Conservation (phyloP, 306 rosid species). For the Quercus aquifolioides region DNA sequence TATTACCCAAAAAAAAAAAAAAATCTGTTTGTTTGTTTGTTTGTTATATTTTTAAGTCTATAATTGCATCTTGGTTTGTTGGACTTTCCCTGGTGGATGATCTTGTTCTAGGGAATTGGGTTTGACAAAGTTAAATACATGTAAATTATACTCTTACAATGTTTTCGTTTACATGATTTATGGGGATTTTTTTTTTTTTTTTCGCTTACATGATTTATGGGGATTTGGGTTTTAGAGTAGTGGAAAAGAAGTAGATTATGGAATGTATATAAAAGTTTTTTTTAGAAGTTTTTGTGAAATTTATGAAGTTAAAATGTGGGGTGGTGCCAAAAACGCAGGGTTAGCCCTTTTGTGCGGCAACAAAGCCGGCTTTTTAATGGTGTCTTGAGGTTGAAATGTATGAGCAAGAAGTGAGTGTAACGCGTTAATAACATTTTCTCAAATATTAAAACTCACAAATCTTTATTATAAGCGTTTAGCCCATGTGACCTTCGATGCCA, state of each 20-base stretch:
- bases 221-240: neutral
- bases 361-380: constrained; percentile 49
- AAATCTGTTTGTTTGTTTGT: neutral
- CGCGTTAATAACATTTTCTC: constrained; percentile 34
- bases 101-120: constrained; percentile 6
- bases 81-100: neutral
- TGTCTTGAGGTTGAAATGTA: constrained; percentile 38
- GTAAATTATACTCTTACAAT: constrained; percentile 4
- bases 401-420: constrained; percentile 28
- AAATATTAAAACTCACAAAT: neutral
- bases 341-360: constrained; percentile 53
- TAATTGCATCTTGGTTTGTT: constrained; percentile 7
- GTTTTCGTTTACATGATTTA: neutral
- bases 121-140: constrained; percentile 22
- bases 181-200: neutral
- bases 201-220: neutral
- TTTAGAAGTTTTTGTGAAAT: neutral
- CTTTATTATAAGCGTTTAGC: constrained; percentile 21
- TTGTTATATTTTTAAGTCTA: neutral
- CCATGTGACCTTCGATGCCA: constrained; percentile 83
- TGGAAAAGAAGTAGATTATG: neutral
- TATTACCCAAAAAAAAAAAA: neutral
- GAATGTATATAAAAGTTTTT: neutral
- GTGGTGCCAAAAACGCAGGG: constrained; percentile 68
- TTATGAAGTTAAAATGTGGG: neutral